These are phyloP conservation scores for Backusella morwellensis DNA, from an alignment of 192 early-diverging fungal species.

Conservation along the genomic window DNA sequence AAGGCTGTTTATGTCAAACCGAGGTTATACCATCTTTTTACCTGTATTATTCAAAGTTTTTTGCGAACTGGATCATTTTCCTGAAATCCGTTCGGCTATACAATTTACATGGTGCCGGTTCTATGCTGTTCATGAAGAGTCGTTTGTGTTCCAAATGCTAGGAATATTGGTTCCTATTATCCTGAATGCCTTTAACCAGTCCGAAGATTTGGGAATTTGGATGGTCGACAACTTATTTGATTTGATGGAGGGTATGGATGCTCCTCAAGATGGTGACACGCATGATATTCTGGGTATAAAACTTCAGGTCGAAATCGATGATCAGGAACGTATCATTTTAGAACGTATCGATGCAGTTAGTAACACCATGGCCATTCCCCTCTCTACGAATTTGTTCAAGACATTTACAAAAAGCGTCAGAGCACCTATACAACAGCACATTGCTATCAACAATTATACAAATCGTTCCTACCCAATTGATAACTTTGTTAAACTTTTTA, in stretches of 20 bases:
- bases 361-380: slow-evolving; percentile 29
- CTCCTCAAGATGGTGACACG: slow-evolving; percentile 18
- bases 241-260: slow-evolving; percentile 45
- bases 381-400: slow-evolving; percentile 31
- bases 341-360: slow-evolving; percentile 30
- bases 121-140: slow-evolving; percentile 54
- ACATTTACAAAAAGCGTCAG: slow-evolving; percentile 23
- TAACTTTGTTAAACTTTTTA: slow-evolving; percentile 52
- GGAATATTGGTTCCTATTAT: slow-evolving; percentile 50
- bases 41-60: slow-evolving; percentile 55
- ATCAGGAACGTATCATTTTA: slow-evolving; percentile 28
- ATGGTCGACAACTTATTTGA: slow-evolving; percentile 43
- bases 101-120: slow-evolving; percentile 49
- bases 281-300: slow-evolving; percentile 34
- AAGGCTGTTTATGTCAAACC: slow-evolving; percentile 49
- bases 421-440: slow-evolving; percentile 11
- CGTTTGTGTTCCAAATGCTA: slow-evolving; percentile 56
- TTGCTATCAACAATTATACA: slow-evolving; percentile 16
- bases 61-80: slow-evolving; percentile 41
- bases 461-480: slow-evolving; percentile 42
- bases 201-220: slow-evolving; percentile 33
- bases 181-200: slow-evolving; percentile 39
- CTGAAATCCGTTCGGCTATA: slow-evolving; percentile 41
- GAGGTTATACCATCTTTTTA: slow-evolving; percentile 50
- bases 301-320: slow-evolving; percentile 37